These are phyloP conservation scores for Sclerotinia minor DNA, from an alignment of 2,329 filamentous ascomycete species.

Conservation along the genomic window DNA sequence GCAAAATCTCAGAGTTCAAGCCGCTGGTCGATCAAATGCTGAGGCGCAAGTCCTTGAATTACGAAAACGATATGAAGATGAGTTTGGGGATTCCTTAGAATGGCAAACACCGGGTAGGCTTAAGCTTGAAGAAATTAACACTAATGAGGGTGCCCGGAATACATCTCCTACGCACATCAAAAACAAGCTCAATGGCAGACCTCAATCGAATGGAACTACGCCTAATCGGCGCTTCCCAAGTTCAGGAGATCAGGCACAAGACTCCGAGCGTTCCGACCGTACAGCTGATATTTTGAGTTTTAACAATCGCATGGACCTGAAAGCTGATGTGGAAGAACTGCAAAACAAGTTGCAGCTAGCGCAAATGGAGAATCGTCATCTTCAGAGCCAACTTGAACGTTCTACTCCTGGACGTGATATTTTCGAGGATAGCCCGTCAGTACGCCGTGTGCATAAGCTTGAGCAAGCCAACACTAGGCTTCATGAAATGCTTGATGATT, in stretches of 20 bases:
- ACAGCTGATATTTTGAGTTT: slow-evolving; percentile 81
- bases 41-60: slow-evolving; percentile 80
- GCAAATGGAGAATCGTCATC: slow-evolving; percentile 92
- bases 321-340: slow-evolving; percentile 84
- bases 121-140: slow-evolving; percentile 82
- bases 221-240: slow-evolving; percentile 71
- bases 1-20: slow-evolving; percentile 80
- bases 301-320: slow-evolving; percentile 87
- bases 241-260: slow-evolving; percentile 61
- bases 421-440: slow-evolving; percentile 74
- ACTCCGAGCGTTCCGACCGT: slow-evolving; percentile 80
- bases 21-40: slow-evolving; percentile 76
- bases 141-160: slow-evolving; percentile 72
- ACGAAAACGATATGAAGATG: slow-evolving; percentile 70
- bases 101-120: slow-evolving; percentile 66
- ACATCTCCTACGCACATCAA: slow-evolving; percentile 73
- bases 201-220: slow-evolving; percentile 74
- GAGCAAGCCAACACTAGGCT: slow-evolving; percentile 89
- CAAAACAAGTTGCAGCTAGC: slow-evolving; percentile 92
- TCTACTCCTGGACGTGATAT: slow-evolving; percentile 60
- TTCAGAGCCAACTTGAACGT: slow-evolving; percentile 82
- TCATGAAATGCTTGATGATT: slow-evolving; percentile 94
- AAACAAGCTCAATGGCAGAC: slow-evolving; percentile 53
- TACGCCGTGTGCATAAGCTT: slow-evolving; percentile 82
- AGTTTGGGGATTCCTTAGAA: slow-evolving; percentile 62